phyloP scores from a whole-genome alignment of 768 basidiomycete genomes.

The Rubroboletus pulcherrimus region DNA sequence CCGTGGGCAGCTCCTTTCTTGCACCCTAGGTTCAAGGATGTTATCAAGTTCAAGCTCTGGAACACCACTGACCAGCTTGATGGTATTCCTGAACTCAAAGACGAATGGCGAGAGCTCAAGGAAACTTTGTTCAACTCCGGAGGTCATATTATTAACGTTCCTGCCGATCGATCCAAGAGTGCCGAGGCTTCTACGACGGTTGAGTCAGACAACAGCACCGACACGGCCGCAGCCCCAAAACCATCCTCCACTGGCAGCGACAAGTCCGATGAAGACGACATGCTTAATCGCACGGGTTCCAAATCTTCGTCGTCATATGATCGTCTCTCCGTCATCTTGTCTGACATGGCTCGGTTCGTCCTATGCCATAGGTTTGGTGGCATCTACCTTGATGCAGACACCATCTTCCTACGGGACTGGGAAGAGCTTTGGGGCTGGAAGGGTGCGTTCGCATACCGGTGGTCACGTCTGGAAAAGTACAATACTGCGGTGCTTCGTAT shows the following conservation, averaged over 20 bases:
- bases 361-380: slow-evolving; percentile 97
- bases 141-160: slow-evolving; percentile 69
- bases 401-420: slow-evolving; percentile 95
- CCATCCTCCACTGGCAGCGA: slow-evolving; percentile 22
- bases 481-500: slow-evolving; percentile 95
- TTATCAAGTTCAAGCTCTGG: slow-evolving; percentile 96
- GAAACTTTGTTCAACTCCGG: slow-evolving; percentile 85
- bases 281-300: slow-evolving; percentile 83
- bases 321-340: slow-evolving; percentile 86
- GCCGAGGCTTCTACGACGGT: slow-evolving; percentile 18
- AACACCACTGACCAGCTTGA: slow-evolving; percentile 98
- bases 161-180: slow-evolving; percentile 38
- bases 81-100: slow-evolving; percentile 80
- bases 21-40: slow-evolving; percentile 85
- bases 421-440: slow-evolving; percentile 97
- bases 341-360: slow-evolving; percentile 96
- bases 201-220: slow-evolving; percentile 23
- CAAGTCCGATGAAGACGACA: slow-evolving; percentile 43
- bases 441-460: slow-evolving; percentile 95
- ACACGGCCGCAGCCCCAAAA: slow-evolving; percentile 14
- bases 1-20: slow-evolving; percentile 96
- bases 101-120: slow-evolving; percentile 79
- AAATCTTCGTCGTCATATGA: slow-evolving; percentile 87
- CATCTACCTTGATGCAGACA: slow-evolving; percentile 96
- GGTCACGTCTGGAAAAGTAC: slow-evolving; percentile 89